Evolutionary conservation across 139 green algal genomes (phyloP), one percentile per base, ranked within the genome.

Genomic region (Chlamydomonas sp.): DNA sequence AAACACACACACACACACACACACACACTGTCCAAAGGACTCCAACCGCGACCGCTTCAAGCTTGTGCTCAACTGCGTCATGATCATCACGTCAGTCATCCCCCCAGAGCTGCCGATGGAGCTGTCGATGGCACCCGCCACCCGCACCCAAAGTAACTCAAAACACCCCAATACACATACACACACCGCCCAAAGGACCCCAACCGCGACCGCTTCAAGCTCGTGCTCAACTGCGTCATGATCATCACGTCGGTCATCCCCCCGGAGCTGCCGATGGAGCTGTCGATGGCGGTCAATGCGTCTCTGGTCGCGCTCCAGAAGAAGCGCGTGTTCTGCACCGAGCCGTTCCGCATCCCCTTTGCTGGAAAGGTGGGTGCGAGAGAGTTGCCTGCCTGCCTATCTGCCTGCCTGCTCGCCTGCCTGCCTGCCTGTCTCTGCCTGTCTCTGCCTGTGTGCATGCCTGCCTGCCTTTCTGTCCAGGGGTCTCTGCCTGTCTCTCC

Each of bases 71-170:
- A 97, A 97, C 80, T 98, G 93, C 82, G 82, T 91, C 67, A 96
- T 99, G 87, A 98, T 98, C 76, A 82, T 98, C 62, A 98, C 94
- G 5, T 91, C 79, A 91, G 98, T 61, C 91, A 98, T 67, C 92
- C 94, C 2, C 8, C 94, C 83, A 48, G 95, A 99, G 84, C 84
- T 99, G 83, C 94, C 59, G 13, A 66, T 66, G 59, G 59, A 66
- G 59, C 59, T 66, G 59, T 66, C 90, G 35, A 96, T 99, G 67
- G 92, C 90, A n/a, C n/a, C n/a, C n/a, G n/a, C n/a, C n/a, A n/a
- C n/a, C n/a, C n/a, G n/a, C n/a, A n/a, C n/a, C n/a, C n/a, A n/a
- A n/a, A n/a, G n/a, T n/a, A n/a, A n/a, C n/a, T n/a, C n/a, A n/a
- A n/a, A n/a, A n/a, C n/a, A n/a, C n/a, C n/a, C n/a, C n/a, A n/a